Percentiles rank a stretch among this genome's conserved stretches.
phyloP scores from a whole-genome alignment of 2,329 filamentous ascomycete species.

The Pseudogymnoascus sp. region DNA sequence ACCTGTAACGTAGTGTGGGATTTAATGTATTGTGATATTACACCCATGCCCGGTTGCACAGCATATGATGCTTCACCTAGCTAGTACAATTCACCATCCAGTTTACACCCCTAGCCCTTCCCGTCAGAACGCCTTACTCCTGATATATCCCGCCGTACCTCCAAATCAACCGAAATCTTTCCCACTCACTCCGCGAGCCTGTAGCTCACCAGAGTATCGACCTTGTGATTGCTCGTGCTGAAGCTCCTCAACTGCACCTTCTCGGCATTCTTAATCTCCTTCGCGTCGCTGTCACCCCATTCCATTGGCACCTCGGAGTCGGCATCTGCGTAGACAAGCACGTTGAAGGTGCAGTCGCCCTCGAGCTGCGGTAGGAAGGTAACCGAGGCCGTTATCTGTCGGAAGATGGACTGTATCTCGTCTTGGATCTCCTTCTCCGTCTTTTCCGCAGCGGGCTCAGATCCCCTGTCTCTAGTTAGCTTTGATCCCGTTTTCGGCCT shows the following conservation, averaged over 20 bases:
- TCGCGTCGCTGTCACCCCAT: slow-evolving; percentile 97
- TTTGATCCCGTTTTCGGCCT: background rate
- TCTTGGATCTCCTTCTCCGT: slow-evolving; percentile 90
- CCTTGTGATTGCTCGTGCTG: slow-evolving; percentile 87
- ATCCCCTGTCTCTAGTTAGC: slow-evolving; percentile 14
- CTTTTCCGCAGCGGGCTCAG: slow-evolving; percentile 54
- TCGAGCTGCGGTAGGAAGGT: slow-evolving; percentile 92
- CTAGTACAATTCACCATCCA: background rate
- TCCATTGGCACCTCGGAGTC: slow-evolving; percentile 95
- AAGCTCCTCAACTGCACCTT: slow-evolving; percentile 94
- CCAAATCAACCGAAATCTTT: background rate
- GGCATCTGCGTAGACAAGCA: slow-evolving; percentile 93
- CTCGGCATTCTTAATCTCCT: slow-evolving; percentile 89
- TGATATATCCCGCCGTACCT: background rate
- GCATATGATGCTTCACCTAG: background rate
- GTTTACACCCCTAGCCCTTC: background rate
- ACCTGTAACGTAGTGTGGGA: background rate
- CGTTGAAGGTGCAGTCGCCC: slow-evolving; percentile 96
- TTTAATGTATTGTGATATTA: too few relatives aligned
- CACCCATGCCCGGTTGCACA: background rate
- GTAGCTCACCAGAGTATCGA: slow-evolving; percentile 95
- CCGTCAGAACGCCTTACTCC: background rate
- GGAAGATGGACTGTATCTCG: slow-evolving; percentile 94
- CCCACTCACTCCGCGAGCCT: slow-evolving; percentile 47
- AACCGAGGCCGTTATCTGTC: slow-evolving; percentile 95